Evolutionary conservation across 1,284 basidiomycete species (phyloP), one percentile per base, ranked within the genome.

Genomic region (Spongiforma sp.): DNA sequence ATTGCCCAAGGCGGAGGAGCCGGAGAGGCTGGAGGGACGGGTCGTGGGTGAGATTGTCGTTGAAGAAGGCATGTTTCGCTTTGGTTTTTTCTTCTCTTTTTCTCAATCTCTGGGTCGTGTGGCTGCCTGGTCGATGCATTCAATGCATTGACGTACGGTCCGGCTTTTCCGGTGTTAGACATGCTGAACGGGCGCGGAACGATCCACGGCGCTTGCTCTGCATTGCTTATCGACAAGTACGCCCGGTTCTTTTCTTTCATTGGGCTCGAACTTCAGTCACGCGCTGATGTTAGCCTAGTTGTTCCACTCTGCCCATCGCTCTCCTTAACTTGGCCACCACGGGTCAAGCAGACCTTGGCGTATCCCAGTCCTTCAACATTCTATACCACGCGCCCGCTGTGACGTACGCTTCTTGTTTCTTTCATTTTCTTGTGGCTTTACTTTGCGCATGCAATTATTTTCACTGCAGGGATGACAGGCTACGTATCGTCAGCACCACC

Each of bases 201-300:
- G 24, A 62, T 86, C 59, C 81, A 84, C 60, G 82, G 85, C 21
- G 85, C 79, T 5, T 86, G 84, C 62, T 71, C 77, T 8, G 78
- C 80, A 1, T 77, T 81, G 61, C 65, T 86, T 52, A 78, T 86
- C 62, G 84, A 85, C 69, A 78, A 80, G 84, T 84, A 50, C 41
- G 82, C 71, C 28, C 8, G 12, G 19, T 30, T 8, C 9, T 34
- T 28, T 32, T 5, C 53, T n/a, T 24, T 54, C n/a, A 7, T 28
- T 19, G 4, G 17, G 30, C 50, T 26, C 8, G 30, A 32, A 30
- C 15, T 28, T 5, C 33, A 24, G 5, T 19, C 54, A 24, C 46
- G 7, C 5, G 24, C 6, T 56, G 21, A 28, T 24, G 24, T 37
- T 24, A 43, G 8, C 12, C 24, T 9, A 81, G 80, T 30, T 81